A percentile compares a stretch with the other conserved stretches of the same genome.
These are phyloP conservation scores for Stenocarpella maydis DNA, from an alignment of 2,329 filamentous ascomycete species.

Conservation along the genomic window DNA sequence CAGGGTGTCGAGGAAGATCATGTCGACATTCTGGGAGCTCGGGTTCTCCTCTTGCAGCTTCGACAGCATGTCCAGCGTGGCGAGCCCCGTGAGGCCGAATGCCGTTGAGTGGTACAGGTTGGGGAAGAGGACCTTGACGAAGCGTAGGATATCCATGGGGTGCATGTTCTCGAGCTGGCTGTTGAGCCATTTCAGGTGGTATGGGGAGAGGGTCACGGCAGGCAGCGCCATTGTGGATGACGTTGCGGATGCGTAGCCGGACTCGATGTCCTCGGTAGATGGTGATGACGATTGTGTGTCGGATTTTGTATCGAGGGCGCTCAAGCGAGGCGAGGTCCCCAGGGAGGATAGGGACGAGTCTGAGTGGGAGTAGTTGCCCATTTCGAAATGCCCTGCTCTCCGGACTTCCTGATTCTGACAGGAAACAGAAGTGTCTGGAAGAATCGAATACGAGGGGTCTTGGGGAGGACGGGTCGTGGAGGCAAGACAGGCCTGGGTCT, in stretches of 20 bases:
- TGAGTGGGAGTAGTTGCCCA: constrained; percentile 36
- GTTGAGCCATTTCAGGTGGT: constrained; percentile 92
- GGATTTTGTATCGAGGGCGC: constrained; percentile 48
- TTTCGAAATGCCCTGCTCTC: constrained; percentile 8
- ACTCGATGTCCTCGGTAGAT: constrained; percentile 65
- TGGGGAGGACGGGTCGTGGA: too few species aligned
- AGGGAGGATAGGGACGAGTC: constrained; percentile 48
- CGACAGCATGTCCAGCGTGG: constrained; percentile 85
- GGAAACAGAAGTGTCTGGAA: constrained; percentile 17
- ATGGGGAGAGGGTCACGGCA: constrained; percentile 83
- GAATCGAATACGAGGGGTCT: constrained; percentile 12
- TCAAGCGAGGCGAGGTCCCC: constrained; percentile 48
- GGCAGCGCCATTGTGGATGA: constrained; percentile 73
- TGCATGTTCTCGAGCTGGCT: constrained; percentile 85
- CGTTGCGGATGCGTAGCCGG: constrained; percentile 78
- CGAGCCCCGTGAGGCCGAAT: constrained; percentile 82
- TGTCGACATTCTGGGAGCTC: constrained; percentile 60
- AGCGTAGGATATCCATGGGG: constrained; percentile 89
- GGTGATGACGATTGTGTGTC: constrained; percentile 45
- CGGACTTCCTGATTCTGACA: not conserved
- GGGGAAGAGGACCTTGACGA: constrained; percentile 90
- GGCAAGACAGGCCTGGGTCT: too few species aligned
- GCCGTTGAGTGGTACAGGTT: constrained; percentile 88
- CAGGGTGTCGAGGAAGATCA: constrained; percentile 85
- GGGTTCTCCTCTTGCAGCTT: constrained; percentile 72